Evolutionary conservation across 1,284 basidiomycete species (phyloP).

Genomic region (Sanghuangporus sanghuang): DNA sequence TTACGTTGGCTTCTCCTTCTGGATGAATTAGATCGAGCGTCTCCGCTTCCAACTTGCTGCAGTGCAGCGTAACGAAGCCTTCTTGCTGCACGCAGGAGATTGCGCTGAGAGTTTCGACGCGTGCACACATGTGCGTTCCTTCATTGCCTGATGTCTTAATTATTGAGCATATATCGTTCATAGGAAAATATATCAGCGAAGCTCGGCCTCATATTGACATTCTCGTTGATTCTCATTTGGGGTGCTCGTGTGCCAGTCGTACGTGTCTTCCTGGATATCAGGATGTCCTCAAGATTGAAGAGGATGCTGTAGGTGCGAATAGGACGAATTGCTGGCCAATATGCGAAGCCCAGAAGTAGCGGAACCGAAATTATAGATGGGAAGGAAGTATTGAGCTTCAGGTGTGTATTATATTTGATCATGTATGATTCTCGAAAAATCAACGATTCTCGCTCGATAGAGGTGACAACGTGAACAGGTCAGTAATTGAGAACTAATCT

Average conservation of each 20-base stretch:
- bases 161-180: not conserved
- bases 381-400: conserved; percentile 72
- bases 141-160: not conserved
- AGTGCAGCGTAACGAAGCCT: conserved; percentile 86
- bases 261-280: conserved; percentile 21
- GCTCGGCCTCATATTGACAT: conserved; percentile 90
- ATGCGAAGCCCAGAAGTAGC: conserved; percentile 93
- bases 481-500: conserved; percentile 19
- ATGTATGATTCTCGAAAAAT: too few species aligned
- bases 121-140: conserved; percentile 68
- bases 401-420: conserved; percentile 48
- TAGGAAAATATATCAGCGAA: conserved; percentile 92
- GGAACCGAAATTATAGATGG: conserved; percentile 74
- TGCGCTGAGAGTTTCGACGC: conserved; percentile 94
- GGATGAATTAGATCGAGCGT: conserved; percentile 70
- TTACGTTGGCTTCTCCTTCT: not conserved
- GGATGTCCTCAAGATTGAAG: not conserved
- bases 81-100: conserved; percentile 94
- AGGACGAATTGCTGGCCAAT: conserved; percentile 92
- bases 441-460: conserved; percentile 34
- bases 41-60: conserved; percentile 74
- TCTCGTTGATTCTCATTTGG: conserved; percentile 94
- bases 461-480: conserved; percentile 96
- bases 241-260: conserved; percentile 89
- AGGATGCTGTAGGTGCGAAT: conserved; percentile 59